Evolutionary conservation across 305 asterid genomes (phyloP).

Genomic region (Fraxinus paxiana): DNA sequence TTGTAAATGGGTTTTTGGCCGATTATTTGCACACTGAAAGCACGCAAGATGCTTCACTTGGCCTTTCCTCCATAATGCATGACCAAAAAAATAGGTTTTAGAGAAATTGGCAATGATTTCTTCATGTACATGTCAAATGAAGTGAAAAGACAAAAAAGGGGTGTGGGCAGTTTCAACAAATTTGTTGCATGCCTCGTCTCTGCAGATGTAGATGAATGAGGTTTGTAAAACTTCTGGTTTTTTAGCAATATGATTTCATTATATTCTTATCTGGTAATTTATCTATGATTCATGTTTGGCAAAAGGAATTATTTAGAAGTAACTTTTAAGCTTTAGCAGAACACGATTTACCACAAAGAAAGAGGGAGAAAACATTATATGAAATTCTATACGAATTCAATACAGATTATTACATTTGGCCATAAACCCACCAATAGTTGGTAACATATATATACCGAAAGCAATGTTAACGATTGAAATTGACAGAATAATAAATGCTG

Average conservation of each 20-base stretch:
- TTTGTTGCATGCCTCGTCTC: background rate
- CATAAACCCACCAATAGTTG: no score
- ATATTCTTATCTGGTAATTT: background rate
- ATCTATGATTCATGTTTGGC: background rate
- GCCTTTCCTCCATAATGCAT: background rate
- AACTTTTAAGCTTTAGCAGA: background rate
- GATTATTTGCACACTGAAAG: slow-evolving; percentile 21
- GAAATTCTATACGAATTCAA: no score
- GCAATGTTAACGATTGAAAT: no score
- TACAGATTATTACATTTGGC: no score
- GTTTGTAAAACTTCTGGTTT: background rate
- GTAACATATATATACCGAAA: no score
- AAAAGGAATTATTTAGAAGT: background rate
- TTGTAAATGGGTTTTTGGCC: slow-evolving; percentile 33
- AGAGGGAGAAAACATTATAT: no score
- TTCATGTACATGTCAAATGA: slow-evolving; percentile 20
- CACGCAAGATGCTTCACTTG: background rate
- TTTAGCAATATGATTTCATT: background rate
- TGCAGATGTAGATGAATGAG: background rate
- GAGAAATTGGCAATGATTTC: background rate
- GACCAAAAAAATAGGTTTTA: background rate
- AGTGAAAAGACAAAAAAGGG: background rate
- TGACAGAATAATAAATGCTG: no score
- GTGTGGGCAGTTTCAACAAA: background rate
- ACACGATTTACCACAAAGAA: background rate